Conservation (phyloP, 2,329 filamentous ascomycete species). For the Monosporascus sp. region DNA sequence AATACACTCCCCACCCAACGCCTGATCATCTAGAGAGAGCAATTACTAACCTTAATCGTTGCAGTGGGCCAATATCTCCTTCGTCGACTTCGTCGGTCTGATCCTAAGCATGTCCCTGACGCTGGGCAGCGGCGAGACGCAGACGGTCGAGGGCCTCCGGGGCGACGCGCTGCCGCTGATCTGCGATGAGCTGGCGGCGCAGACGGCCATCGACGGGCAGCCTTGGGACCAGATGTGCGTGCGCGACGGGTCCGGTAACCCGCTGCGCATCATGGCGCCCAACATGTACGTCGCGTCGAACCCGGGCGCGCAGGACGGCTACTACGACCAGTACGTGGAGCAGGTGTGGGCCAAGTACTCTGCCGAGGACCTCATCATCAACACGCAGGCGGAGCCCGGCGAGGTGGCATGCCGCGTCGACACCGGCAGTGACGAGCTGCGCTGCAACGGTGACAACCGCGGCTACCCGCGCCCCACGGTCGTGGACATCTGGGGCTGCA, state of each 20-base stretch:
- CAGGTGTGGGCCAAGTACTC: slow-evolving; percentile 42
- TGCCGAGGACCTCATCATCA: slow-evolving; percentile 32
- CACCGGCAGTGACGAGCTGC: slow-evolving; percentile 29
- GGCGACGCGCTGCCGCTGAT: slow-evolving; percentile 29
- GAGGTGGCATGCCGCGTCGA: slow-evolving; percentile 35
- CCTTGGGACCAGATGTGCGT: slow-evolving; percentile 44
- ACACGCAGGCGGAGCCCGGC: slow-evolving; percentile 37
- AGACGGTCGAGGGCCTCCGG: slow-evolving; percentile 32
- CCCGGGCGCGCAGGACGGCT: slow-evolving; percentile 31
- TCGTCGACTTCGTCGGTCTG: slow-evolving; percentile 46
- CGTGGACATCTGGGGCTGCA: slow-evolving; percentile 47
- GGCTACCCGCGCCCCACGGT: slow-evolving; percentile 38
- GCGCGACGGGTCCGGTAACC: slow-evolving; percentile 27
- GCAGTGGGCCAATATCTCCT: slow-evolving; percentile 39
- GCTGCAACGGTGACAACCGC: slow-evolving; percentile 38
- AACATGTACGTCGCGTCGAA: slow-evolving; percentile 35
- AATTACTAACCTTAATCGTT: too few species aligned
- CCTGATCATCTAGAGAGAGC: too few species aligned
- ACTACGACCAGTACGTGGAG: slow-evolving; percentile 42
- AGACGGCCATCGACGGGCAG: slow-evolving; percentile 32
- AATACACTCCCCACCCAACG: too few species aligned
- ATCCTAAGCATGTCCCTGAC: slow-evolving; percentile 41
- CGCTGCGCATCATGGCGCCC: slow-evolving; percentile 41
- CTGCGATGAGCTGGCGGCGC: slow-evolving; percentile 33
- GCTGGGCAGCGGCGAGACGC: slow-evolving; percentile 24